These are phyloP conservation scores for Dicorynia guianensis DNA, from an alignment of 306 rosid genomes.

Conservation along the genomic window DNA sequence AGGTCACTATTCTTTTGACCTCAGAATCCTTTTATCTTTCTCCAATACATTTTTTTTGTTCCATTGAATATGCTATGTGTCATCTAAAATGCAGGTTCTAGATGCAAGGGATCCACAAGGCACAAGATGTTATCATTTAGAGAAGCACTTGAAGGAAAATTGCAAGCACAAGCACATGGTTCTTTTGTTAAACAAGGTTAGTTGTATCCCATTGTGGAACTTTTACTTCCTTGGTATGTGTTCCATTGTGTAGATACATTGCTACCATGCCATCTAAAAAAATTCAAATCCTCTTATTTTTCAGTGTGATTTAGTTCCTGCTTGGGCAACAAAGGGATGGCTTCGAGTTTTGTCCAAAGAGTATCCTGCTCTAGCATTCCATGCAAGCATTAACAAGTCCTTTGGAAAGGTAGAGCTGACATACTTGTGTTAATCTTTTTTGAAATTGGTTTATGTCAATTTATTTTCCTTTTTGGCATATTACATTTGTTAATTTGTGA, in stretches of 20 bases:
- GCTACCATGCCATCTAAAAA: neutral
- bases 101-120: conserved; percentile 98
- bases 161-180: conserved; percentile 90
- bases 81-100: conserved; percentile 66
- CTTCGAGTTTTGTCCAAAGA: conserved; percentile 83
- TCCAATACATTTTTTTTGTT: neutral
- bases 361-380: conserved; percentile 94
- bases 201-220: neutral
- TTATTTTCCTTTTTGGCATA: conserved; percentile 4
- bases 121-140: conserved; percentile 92
- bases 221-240: conserved; percentile 1
- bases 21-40: neutral
- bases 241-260: neutral
- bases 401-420: conserved; percentile 82
- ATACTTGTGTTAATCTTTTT: conserved; percentile 4
- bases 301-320: conserved; percentile 92
- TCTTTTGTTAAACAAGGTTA: conserved; percentile 88
- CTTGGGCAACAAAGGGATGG: conserved; percentile 97
- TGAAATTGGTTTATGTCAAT: conserved; percentile 15
- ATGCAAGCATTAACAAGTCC: conserved; percentile 91
- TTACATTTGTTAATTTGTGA: neutral
- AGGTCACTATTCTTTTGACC: conserved; percentile 9
- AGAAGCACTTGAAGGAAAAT: conserved; percentile 92
- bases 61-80: conserved; percentile 29
- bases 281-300: conserved; percentile 15